phyloP scores from a whole-genome alignment of 2,329 filamentous ascomycete species.

The Bimuria novae-zelandiae region DNA sequence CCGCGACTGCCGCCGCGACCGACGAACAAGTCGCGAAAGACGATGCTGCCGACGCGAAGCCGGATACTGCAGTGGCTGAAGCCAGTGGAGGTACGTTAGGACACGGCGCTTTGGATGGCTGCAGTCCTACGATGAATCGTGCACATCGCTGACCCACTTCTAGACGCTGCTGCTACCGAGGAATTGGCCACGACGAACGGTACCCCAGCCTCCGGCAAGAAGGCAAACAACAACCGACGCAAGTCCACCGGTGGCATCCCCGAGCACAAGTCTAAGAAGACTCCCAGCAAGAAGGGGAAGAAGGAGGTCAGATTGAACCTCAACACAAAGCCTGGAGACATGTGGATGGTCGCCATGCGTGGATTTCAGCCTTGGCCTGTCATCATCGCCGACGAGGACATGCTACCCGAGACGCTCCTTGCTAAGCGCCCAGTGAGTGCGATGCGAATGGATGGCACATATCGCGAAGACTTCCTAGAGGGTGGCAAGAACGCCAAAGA shows the following conservation, averaged over 20 bases:
- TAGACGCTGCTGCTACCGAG: constrained; percentile 41
- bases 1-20: constrained; percentile 23
- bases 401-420: constrained; percentile 81
- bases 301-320: constrained; percentile 70
- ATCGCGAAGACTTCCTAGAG: constrained; percentile 83
- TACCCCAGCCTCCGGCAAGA: constrained; percentile 51
- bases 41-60: constrained; percentile 31
- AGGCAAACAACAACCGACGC: constrained; percentile 55
- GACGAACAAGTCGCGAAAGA: constrained; percentile 23
- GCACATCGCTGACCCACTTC: neutral
- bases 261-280: constrained; percentile 73
- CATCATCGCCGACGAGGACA: constrained; percentile 90
- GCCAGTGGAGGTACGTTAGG: constrained; percentile 32
- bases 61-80: constrained; percentile 23
- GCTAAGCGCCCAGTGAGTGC: constrained; percentile 83
- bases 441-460: constrained; percentile 79
- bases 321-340: constrained; percentile 86
- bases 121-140: neutral
- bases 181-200: constrained; percentile 52
- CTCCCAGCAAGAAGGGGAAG: constrained; percentile 75
- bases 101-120: neutral
- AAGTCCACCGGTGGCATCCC: constrained; percentile 68
- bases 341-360: constrained; percentile 91
- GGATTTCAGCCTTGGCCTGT: constrained; percentile 94
- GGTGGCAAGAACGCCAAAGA: constrained; percentile 85